Evolutionary conservation across 495 filamentous ascomycete species (phyloP), one percentile per base, ranked within the genome.

Genomic region (Hypoxylon fuscum): DNA sequence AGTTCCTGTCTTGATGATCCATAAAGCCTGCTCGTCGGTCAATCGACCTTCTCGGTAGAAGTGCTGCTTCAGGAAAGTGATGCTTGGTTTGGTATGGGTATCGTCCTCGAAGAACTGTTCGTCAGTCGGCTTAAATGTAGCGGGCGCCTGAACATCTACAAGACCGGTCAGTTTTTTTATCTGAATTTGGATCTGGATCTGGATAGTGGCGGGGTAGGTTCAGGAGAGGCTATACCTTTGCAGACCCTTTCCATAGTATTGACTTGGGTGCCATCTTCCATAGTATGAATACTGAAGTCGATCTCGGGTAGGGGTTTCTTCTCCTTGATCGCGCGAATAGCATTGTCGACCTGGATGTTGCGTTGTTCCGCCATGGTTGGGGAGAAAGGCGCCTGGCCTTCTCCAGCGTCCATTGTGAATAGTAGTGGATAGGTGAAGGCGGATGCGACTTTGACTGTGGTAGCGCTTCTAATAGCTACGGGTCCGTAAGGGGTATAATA

Each of bases 251-350:
- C 95, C 76, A 89, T 76, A 46, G 95, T 98, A 81, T 88, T 98
- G 72, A 98, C 95, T 76, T 96, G 88, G 21, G 85, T 86, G 66
- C 91, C 92, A 84, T 98, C 95, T 77, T 98, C 95, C 93, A 98
- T 96, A 40, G 88, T 92, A 75, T 98, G 95, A 67, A 98, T 85
- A 44, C 92, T 93, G 74, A 98, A 98, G 77, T 98, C 95, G 72
- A 98, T 97, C 81, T 98, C 95, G 27, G 95, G 95, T 42, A 93
- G 85, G 43, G 93, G 92, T 77, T 88, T 92, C 86, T 97, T 98
- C 61, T 98, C 84, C 69, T 84, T 86, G 72, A 98, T 88, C 48
- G 94, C 95, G 69, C 90, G 90, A 57, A 88, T 83, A 53, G 85
- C 81, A 82, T 88, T 88, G 69, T 88, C 84, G 64, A 87, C 81